Conservation (phyloP, 208 protist genomes). For the Balamuthia mandrillaris region DNA sequence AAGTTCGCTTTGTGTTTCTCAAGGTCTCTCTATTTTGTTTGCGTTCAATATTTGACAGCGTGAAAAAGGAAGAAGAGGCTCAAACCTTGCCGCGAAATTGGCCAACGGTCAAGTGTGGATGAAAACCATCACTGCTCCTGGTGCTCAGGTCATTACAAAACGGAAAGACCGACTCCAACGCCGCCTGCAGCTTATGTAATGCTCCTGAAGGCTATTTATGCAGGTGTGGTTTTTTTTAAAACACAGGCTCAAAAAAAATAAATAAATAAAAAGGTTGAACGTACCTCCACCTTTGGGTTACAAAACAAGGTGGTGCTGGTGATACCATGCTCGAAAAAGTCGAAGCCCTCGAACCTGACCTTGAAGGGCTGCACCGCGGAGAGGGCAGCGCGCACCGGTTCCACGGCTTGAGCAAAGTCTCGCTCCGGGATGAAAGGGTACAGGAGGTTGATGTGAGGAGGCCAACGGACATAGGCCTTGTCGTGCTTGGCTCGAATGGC, state of each 20-base stretch:
- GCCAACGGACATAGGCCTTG: slow-evolving; percentile 33
- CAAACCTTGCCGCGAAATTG: slow-evolving; percentile 48
- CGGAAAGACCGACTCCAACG: slow-evolving; percentile 26
- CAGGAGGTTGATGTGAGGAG: slow-evolving; percentile 36
- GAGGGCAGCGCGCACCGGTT: not conserved
- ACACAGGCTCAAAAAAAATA: not conserved
- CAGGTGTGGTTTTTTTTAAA: not conserved
- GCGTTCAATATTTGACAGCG: not conserved
- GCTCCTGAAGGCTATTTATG: slow-evolving; percentile 10
- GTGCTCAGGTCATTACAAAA: slow-evolving; percentile 41
- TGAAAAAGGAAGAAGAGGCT: not conserved
- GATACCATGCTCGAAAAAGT: slow-evolving; percentile 31
- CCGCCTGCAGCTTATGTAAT: slow-evolving; percentile 31
- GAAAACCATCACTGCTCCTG: slow-evolving; percentile 37
- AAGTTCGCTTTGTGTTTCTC: not conserved
- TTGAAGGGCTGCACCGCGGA: not conserved
- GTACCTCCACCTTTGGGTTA: not conserved
- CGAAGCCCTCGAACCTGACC: slow-evolving; percentile 13
- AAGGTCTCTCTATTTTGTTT: not conserved
- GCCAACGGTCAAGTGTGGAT: slow-evolving; percentile 61
- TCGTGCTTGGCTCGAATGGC: slow-evolving; percentile 22
- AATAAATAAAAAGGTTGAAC: not conserved
- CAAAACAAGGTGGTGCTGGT: slow-evolving; percentile 20
- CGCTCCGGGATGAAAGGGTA: slow-evolving; percentile 18
- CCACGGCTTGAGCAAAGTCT: not conserved